These are phyloP conservation scores for Diplodia corticola DNA, from an alignment of 2,329 filamentous ascomycete species.

Conservation along the genomic window DNA sequence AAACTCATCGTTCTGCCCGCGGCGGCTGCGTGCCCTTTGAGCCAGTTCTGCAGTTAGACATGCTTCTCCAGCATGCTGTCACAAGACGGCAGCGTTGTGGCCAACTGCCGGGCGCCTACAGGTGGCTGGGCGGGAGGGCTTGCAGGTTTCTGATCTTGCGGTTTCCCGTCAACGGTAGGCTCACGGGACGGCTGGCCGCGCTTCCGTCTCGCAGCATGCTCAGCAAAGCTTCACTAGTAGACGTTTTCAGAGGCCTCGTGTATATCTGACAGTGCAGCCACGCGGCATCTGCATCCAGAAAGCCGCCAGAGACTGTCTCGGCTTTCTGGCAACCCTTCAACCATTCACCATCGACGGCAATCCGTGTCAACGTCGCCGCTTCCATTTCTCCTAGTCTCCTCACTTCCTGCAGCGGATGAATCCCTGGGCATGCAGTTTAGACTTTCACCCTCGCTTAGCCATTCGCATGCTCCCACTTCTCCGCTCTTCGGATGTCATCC, in stretches of 20 bases:
- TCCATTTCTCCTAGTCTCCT: neutral
- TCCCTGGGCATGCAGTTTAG: neutral
- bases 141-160: neutral
- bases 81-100: neutral
- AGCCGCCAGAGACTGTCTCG: constrained; percentile 5
- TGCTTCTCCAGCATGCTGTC: neutral
- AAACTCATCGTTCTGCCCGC: neutral
- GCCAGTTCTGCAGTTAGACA: neutral
- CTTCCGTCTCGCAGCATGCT: neutral
- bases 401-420: neutral
- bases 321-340: constrained; percentile 2
- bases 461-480: neutral
- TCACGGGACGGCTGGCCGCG: neutral
- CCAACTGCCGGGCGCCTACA: neutral
- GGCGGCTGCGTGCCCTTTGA: neutral
- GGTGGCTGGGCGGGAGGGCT: neutral
- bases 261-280: neutral
- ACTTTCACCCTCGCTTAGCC: neutral
- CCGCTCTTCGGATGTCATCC: neutral
- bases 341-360: neutral
- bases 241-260: neutral
- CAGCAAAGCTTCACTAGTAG: constrained; percentile 6
- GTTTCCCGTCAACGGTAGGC: neutral
- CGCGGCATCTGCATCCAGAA: neutral
- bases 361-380: neutral